Percentiles rank a stretch among this genome's conserved stretches.
These are phyloP conservation scores for Xanthoparmelia taractica DNA, from an alignment of 495 filamentous ascomycete genomes.

Conservation along the genomic window DNA sequence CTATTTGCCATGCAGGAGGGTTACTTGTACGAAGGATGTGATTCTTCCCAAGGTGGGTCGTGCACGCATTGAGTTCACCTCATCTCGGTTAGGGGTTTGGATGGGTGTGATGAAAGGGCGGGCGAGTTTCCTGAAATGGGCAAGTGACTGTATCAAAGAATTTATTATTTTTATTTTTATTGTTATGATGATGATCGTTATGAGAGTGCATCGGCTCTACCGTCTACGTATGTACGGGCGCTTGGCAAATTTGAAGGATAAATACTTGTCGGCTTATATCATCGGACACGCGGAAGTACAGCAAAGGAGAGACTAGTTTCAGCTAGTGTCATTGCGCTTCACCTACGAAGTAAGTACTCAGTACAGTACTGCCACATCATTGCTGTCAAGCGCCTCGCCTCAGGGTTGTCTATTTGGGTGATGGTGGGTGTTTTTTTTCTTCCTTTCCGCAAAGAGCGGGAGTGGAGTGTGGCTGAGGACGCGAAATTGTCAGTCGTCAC, in stretches of 20 bases:
- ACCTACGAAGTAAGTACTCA: neutral
- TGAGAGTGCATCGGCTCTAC: neutral
- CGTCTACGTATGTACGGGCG: neutral
- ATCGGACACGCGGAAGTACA: neutral
- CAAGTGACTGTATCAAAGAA: neutral
- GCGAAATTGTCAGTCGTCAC: neutral
- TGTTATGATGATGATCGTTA: too few species aligned
- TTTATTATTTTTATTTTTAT: neutral
- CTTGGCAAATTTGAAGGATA: neutral
- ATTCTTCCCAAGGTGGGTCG: neutral
- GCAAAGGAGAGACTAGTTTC: neutral
- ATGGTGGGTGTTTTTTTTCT: neutral
- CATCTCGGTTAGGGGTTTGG: conserved; percentile 10
- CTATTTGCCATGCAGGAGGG: neutral
- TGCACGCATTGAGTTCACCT: conserved; percentile 7
- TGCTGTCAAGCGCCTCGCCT: neutral
- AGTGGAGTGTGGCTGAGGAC: conserved; percentile 1
- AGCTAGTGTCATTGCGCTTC: neutral
- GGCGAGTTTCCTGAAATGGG: neutral
- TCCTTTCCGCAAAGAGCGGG: neutral
- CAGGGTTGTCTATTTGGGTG: neutral
- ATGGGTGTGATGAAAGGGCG: neutral
- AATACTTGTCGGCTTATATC: neutral
- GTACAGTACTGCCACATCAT: neutral
- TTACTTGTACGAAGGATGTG: too few species aligned